phyloP scores from a whole-genome alignment of 345 rosid species.

The Hevea brasiliensis region DNA sequence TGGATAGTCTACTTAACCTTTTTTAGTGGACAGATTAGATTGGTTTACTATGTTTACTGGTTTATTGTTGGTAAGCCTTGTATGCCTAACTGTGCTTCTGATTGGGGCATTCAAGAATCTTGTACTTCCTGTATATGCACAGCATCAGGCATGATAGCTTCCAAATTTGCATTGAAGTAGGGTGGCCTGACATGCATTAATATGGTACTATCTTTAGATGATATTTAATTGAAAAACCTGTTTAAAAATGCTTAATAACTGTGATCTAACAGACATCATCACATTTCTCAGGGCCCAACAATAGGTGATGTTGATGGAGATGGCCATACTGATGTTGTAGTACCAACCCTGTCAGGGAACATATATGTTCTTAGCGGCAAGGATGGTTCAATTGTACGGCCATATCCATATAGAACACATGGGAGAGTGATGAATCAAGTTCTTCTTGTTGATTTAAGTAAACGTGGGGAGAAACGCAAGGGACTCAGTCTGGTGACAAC shows the following conservation, averaged over 20 bases:
- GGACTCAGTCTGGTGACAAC: slow-evolving; percentile 92
- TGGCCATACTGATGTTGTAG: slow-evolving; percentile 89
- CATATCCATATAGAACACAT: slow-evolving; percentile 95
- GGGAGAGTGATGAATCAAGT: slow-evolving; percentile 99
- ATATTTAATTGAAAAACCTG: background rate
- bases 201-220: background rate
- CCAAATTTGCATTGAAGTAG: background rate
- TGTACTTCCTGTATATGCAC: background rate
- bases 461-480: slow-evolving; percentile 69
- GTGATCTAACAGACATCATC: slow-evolving; percentile 23
- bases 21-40: background rate
- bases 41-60: background rate
- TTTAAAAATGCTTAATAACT: slow-evolving; percentile 6
- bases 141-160: background rate
- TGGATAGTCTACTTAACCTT: too few relatives aligned
- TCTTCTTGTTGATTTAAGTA: slow-evolving; percentile 88
- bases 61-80: background rate
- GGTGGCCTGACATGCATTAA: background rate
- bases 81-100: background rate
- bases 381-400: slow-evolving; percentile 84
- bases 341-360: slow-evolving; percentile 91
- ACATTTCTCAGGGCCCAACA: slow-evolving; percentile 69
- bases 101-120: background rate
- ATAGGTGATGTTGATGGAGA: slow-evolving; percentile 97
- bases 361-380: slow-evolving; percentile 89